These are phyloP conservation scores for Daldinia concentrica DNA, from an alignment of 495 filamentous ascomycete genomes.

Conservation along the genomic window DNA sequence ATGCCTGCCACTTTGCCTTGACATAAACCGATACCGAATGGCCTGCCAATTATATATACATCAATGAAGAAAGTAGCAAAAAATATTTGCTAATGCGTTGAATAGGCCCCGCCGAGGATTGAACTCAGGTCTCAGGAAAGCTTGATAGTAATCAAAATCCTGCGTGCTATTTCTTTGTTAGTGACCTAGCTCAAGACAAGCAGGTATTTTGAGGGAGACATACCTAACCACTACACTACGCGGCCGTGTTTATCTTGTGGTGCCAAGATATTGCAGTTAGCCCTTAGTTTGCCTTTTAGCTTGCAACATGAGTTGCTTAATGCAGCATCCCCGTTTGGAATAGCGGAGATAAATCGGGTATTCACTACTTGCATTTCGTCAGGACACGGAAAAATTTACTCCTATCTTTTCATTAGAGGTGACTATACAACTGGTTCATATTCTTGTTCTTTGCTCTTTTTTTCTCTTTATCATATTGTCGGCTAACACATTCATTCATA, in stretches of 20 bases:
- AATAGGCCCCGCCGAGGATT: conserved; percentile 11
- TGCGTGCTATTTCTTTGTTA: conserved; percentile 9
- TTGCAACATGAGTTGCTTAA: background rate
- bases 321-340: background rate
- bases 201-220: background rate
- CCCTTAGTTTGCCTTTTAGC: conserved; percentile 6
- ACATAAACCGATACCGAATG: background rate
- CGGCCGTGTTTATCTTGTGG: background rate
- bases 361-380: background rate
- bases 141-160: conserved; percentile 1
- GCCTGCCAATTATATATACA: background rate
- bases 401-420: background rate
- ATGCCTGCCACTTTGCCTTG: background rate
- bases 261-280: background rate
- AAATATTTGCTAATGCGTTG: background rate
- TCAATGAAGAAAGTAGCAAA: background rate
- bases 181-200: background rate
- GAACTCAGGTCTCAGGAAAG: conserved; percentile 12
- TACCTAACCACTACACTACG: conserved; percentile 13
- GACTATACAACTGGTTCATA: no score
- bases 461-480: no score
- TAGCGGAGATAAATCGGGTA: background rate
- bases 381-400: background rate
- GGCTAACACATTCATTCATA: no score
- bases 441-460: no score